Base-by-base conservation (phyloP, 225 moss, liverwort and hornwort genomes). In the Thuidium tamariscinum region DNA sequence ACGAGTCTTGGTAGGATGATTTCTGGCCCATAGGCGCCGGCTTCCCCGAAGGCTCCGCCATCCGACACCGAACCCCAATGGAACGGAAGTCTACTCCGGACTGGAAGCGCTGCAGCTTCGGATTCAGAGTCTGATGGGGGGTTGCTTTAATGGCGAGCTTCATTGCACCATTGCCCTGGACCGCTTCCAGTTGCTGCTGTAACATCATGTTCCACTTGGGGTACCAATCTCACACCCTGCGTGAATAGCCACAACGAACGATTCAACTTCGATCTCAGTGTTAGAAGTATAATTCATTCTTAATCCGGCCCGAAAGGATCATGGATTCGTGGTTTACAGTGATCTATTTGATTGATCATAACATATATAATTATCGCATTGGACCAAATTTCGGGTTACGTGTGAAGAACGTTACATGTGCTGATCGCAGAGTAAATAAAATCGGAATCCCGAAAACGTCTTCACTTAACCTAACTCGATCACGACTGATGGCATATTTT, bases 21-120 rank as follows among this genome's bases (percentile, higher is more conserved):
- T 95, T 97, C 87, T 92, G 89, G 71, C 98, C 98, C 90, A 98
- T 93, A 74, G 98, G 94, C 37, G 97, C 98, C 63, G 91, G 93
- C 86, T 93, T 90, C 57, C 98, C 98, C 5, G 93, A 94, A 73
- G 96, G 94, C 86, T 98, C 97, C 73, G 97, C 96, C 92, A 98
- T 59, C 54, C 88, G 91, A 72, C 95, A 96, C 57, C 93, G 88
- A 63, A 91, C 76, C 54, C 61, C 79, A 57, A 68, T 23, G 73
- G 52, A 67, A 13, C 83, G 70, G n/a, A 85, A 44, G 5, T 81
- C 63, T 66, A 2, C 65, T 6, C 52, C 20, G 26, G 41, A 25
- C 18, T 63, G 54, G 42, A 75, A 80, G 48, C 73, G 86, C 82
- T 74, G 73, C 42, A 69, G 46, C 32, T 80, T 46, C 80, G 63